A percentile compares a stretch with the other conserved stretches of the same genome.
Conservation (phyloP, 768 basidiomycete genomes). For the Solioccasus polychromus region DNA sequence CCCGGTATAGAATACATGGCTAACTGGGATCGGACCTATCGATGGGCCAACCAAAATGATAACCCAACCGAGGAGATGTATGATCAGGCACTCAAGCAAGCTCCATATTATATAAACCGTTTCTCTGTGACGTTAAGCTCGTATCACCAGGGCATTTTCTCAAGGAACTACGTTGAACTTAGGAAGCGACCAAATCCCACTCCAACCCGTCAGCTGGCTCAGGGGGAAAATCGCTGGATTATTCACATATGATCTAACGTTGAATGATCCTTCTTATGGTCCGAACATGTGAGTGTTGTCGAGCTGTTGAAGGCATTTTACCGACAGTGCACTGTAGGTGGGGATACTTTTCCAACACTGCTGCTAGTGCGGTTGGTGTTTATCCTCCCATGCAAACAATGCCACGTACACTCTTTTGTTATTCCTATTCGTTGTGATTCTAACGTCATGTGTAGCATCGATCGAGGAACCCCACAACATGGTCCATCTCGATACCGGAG, state of each 20-base stretch:
- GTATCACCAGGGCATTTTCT: slow-evolving; percentile 7
- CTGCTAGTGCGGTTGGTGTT: not conserved
- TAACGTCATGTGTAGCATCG: slow-evolving; percentile 11
- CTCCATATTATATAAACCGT: not conserved
- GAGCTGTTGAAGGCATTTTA: too few relatives aligned
- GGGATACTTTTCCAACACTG: slow-evolving; percentile 15
- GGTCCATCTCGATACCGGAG: slow-evolving; percentile 16
- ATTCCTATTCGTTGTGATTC: not conserved
- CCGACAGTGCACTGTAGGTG: slow-evolving; percentile 1
- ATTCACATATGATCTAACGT: slow-evolving; percentile 17
- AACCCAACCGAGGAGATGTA: slow-evolving; percentile 11
- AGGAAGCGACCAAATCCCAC: not conserved
- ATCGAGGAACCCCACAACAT: slow-evolving; percentile 20
- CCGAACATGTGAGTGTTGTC: slow-evolving; percentile 16
- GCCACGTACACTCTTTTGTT: not conserved
- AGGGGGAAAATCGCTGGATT: slow-evolving; percentile 13
- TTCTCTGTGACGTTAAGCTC: not conserved
- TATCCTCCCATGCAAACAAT: slow-evolving; percentile 1
- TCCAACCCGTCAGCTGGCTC: slow-evolving; percentile 13
- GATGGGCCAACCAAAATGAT: slow-evolving; percentile 5
- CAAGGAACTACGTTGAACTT: not conserved
- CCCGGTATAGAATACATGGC: not conserved
- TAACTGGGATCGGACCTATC: slow-evolving; percentile 12
- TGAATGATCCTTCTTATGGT: slow-evolving; percentile 6
- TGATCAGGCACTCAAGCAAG: slow-evolving; percentile 11